Conservation (phyloP, 139 green algal genomes). For the Pseudopediastrum boryanum region DNA sequence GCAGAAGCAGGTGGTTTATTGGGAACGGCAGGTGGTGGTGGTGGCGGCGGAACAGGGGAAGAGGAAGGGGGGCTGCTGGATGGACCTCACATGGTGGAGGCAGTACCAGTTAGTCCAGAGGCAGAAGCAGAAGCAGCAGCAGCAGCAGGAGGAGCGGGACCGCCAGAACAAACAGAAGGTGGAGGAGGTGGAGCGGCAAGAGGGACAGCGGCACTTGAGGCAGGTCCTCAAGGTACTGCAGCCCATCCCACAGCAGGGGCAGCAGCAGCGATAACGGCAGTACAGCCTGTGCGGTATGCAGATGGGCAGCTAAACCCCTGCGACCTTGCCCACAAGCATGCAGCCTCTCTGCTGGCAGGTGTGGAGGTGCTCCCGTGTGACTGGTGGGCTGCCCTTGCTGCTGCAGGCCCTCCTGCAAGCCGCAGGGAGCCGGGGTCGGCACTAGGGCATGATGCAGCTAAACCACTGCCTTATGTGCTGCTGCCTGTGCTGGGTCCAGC, state of each 20-base stretch:
- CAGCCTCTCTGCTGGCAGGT: not conserved
- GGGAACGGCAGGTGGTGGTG: not conserved
- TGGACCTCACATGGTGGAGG: not conserved
- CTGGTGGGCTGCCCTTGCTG: constrained; percentile 61
- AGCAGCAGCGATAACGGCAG: not conserved
- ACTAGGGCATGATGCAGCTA: constrained; percentile 23
- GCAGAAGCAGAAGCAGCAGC: not conserved
- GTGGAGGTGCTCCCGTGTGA: constrained; percentile 39
- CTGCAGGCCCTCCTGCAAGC: constrained; percentile 57
- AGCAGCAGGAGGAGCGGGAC: not conserved
- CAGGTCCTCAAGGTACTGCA: not conserved
- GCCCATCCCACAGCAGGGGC: not conserved
- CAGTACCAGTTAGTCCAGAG: no score
- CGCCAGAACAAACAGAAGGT: not conserved
- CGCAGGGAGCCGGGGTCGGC: constrained; percentile 23
- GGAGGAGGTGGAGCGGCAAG: not conserved
- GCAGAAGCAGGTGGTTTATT: constrained; percentile 6
- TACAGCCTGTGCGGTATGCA: not conserved
- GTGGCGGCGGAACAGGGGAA: not conserved
- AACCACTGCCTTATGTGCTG: not conserved
- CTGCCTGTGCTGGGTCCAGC: not conserved
- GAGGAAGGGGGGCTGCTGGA: not conserved
- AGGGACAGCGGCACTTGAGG: not conserved
- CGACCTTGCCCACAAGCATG: no score
- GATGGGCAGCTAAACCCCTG: not conserved